Evolutionary conservation across 2,329 filamentous ascomycete species (phyloP).

Genomic region (Trichoderma citrinoviride): DNA sequence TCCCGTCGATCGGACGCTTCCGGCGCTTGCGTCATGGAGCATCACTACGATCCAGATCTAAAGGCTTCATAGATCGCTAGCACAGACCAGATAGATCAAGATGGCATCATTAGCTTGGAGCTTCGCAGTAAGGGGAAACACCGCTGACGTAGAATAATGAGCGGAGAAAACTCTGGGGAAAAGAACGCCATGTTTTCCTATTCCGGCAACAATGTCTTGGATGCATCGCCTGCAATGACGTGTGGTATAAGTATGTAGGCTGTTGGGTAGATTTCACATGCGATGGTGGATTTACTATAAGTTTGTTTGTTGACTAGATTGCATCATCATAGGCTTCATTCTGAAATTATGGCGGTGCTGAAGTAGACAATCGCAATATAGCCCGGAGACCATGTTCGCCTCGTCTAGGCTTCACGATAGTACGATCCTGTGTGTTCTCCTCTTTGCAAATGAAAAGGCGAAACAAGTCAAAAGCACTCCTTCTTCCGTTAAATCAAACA

Average conservation of each 20-base stretch:
- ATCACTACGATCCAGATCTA: neutral
- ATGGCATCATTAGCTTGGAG: neutral
- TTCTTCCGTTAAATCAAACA: neutral
- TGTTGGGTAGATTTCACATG: too few species aligned
- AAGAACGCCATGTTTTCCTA: too few species aligned
- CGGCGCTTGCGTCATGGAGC: slow-evolving; percentile 21
- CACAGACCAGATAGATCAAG: neutral
- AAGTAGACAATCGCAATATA: too few species aligned
- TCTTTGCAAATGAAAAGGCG: neutral
- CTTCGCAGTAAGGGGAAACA: neutral
- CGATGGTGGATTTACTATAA: too few species aligned
- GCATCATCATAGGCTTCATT: too few species aligned
- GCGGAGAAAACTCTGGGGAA: neutral
- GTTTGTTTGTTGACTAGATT: too few species aligned
- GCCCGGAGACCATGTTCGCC: too few species aligned
- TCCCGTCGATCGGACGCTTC: neutral
- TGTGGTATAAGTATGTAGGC: too few species aligned
- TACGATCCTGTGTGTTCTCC: neutral
- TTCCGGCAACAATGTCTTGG: too few species aligned
- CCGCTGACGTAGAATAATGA: slow-evolving; percentile 7
- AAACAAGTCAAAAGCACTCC: neutral
- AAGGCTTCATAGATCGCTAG: neutral
- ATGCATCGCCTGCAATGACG: too few species aligned
- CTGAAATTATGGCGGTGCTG: too few species aligned
- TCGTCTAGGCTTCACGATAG: neutral